These are phyloP conservation scores for Oryza meridionalis DNA, from an alignment of 176 grass and related monocot genomes.

Conservation along the genomic window DNA sequence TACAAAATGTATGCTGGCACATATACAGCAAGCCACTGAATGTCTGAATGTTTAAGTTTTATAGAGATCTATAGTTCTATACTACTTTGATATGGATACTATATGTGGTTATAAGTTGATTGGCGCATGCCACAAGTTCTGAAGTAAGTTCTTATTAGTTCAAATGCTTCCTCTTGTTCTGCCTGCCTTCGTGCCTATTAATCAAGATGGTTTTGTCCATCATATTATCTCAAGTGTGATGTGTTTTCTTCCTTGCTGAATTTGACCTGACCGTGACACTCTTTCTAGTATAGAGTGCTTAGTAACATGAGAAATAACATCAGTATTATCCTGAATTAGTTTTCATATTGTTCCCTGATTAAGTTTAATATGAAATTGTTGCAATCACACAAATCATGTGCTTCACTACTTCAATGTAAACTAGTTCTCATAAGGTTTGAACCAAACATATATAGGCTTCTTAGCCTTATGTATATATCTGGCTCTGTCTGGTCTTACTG, in stretches of 20 bases:
- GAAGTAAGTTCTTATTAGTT: too few species aligned
- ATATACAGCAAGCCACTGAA: too few species aligned
- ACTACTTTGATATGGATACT: neutral
- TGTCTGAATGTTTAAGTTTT: too few species aligned
- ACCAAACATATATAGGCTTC: slow-evolving; percentile 8
- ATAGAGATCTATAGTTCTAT: too few species aligned
- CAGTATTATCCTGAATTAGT: neutral
- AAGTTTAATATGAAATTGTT: slow-evolving; percentile 17
- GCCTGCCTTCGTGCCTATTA: neutral
- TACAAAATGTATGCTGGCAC: neutral
- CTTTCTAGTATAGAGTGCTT: neutral
- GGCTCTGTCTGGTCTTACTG: slow-evolving; percentile 21
- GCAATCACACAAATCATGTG: neutral
- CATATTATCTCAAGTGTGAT: neutral
- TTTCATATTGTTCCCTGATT: slow-evolving; percentile 4
- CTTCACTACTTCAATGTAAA: slow-evolving; percentile 22
- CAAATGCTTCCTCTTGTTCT: neutral
- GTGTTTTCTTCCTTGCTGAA: neutral
- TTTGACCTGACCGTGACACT: neutral
- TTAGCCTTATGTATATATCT: slow-evolving; percentile 16
- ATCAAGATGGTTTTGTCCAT: neutral
- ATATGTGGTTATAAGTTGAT: too few species aligned
- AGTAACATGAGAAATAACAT: neutral
- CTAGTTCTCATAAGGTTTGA: slow-evolving; percentile 1
- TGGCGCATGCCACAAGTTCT: too few species aligned